A percentile compares a stretch with the other conserved stretches of the same genome.
These are phyloP conservation scores for Aspergillus conjunctus DNA, from an alignment of 495 filamentous ascomycete genomes.

Conservation along the genomic window DNA sequence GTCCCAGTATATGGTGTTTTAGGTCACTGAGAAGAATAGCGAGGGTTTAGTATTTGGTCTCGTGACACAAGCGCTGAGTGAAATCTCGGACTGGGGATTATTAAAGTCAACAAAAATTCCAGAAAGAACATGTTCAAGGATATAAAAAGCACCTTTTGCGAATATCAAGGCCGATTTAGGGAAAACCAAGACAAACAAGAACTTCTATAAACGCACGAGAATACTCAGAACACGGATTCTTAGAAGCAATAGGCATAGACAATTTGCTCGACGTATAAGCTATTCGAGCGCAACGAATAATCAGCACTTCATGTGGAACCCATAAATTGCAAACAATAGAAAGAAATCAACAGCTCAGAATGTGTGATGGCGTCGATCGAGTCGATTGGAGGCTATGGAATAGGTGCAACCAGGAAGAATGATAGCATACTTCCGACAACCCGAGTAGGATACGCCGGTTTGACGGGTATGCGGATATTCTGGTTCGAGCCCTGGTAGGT, in stretches of 20 bases:
- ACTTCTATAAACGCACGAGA: slow-evolving; percentile 7
- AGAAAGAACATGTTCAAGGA: not conserved
- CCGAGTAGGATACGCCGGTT: too few species aligned
- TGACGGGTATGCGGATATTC: too few species aligned
- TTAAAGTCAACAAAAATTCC: not conserved
- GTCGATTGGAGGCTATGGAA: too few species aligned
- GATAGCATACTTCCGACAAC: too few species aligned
- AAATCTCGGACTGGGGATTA: not conserved
- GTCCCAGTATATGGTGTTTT: not conserved
- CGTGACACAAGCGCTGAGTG: not conserved
- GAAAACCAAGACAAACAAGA: not conserved
- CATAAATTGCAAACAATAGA: not conserved
- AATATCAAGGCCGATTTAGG: not conserved
- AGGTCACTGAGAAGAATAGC: slow-evolving; percentile 1
- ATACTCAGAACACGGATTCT: not conserved
- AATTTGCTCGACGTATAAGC: slow-evolving; percentile 10
- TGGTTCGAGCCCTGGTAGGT: too few species aligned
- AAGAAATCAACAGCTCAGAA: not conserved
- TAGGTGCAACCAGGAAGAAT: too few species aligned
- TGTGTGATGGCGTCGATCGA: too few species aligned
- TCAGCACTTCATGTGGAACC: not conserved
- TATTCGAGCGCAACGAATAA: not conserved
- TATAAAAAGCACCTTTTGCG: not conserved
- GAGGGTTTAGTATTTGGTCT: slow-evolving; percentile 1
- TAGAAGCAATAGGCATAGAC: not conserved